Evolutionary conservation across 1,284 basidiomycete species (phyloP), one percentile per base, ranked within the genome.

Genomic region (Leccinum insolens): DNA sequence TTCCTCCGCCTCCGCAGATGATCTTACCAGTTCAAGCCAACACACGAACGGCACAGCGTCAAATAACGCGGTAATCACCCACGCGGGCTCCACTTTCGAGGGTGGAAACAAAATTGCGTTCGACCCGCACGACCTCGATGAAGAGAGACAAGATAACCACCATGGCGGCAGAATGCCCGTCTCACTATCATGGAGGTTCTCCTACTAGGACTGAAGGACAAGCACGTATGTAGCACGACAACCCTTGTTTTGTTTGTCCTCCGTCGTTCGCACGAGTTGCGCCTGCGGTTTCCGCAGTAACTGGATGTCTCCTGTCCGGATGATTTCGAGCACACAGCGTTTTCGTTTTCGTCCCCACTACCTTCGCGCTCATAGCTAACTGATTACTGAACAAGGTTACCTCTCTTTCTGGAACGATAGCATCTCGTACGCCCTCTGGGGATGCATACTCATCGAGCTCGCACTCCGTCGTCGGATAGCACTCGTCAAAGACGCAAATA

Each of bases 331-430:
- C 14, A 22, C 55, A 57, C 7, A 62, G 12, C 60, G 57, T 62
- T 61, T 58, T 28, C 14, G 7, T 58, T 25, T 20, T 39, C 58
- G 37, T 46, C 22, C 22, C 7, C 7, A 17, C 58, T 64, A 12
- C 14, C 63, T 63, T 20, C 49, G 39, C 70, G 92, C 58, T 46
- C 25, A 28, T 66, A n/a, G 34, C 70, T 78, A 62, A 77, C 70
- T 77, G 62, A 77, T 31, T 9, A 9, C 68, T 28, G 5, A n/a
- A 65, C 73, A 95, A 92, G 95, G 95, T 57, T 96, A 96, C 78
- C 88, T 97, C n/a, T 96, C 95, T 1, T 97, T 98, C 79, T 97
- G 95, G 95, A 98, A 98, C 80, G 96, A 98, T 83, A 98, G 97
- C 81, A 98, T 98, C 72, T 97, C 95, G 0, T 98, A 98, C 80